A percentile compares a stretch with the other conserved stretches of the same genome.
These are phyloP conservation scores for Oryza brachyantha DNA, from an alignment of 176 grass and related monocot species.

Conservation along the genomic window DNA sequence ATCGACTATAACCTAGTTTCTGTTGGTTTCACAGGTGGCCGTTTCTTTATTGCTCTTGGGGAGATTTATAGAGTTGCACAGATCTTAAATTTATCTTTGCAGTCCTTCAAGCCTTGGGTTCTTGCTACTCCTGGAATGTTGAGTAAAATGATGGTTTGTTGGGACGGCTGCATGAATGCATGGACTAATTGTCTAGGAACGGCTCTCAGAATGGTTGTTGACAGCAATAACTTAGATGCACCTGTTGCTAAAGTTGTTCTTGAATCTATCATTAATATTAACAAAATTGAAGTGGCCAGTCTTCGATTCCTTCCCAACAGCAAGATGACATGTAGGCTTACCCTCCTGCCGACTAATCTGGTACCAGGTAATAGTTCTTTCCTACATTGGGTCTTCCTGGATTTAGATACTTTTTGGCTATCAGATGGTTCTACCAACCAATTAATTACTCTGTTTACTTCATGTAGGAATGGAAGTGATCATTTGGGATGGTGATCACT, in stretches of 20 bases:
- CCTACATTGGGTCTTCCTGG: not conserved
- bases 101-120: constrained; percentile 63
- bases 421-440: not conserved
- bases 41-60: constrained; percentile 52
- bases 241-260: constrained; percentile 45
- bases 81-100: constrained; percentile 42
- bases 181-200: constrained; percentile 41
- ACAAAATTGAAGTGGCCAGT: constrained; percentile 28
- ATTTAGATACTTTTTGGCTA: not conserved
- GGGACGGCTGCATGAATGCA: constrained; percentile 42
- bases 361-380: constrained; percentile 48
- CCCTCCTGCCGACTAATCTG: constrained; percentile 28
- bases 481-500: constrained; percentile 48
- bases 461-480: constrained; percentile 42
- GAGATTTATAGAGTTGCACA: constrained; percentile 59
- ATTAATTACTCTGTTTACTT: constrained; percentile 15
- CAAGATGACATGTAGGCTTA: constrained; percentile 35
- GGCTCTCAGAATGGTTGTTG: constrained; percentile 36
- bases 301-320: not conserved
- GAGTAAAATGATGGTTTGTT: constrained; percentile 46
- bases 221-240: constrained; percentile 3
- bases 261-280: constrained; percentile 42
- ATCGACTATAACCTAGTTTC: not conserved
- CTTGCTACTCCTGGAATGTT: constrained; percentile 37
- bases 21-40: constrained; percentile 37